Base-by-base conservation (phyloP, 1,284 basidiomycete genomes). In the Apiotrichum domesticum region DNA sequence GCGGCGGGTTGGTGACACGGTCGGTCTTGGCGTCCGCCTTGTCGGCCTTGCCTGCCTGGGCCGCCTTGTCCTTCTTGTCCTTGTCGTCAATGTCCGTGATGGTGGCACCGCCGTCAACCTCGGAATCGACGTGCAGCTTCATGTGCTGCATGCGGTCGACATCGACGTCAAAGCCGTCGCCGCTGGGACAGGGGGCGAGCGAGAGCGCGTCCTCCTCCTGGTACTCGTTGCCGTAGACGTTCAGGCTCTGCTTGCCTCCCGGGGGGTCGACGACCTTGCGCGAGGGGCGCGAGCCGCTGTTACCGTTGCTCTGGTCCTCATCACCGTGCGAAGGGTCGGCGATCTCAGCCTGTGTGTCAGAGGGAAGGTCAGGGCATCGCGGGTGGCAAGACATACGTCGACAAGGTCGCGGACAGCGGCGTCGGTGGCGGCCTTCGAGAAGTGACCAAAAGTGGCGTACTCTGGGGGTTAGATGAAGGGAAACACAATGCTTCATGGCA, bases 391-490 rank as follows among this genome's bases (percentile, higher is more conserved):
- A 39, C 70, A 47, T 48, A 74, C 75, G 61, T 76, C 75, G 55
- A 77, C 69, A 46, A 77, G 69, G 61, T 77, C 75, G 29, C 66
- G 67, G 15, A 77, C 75, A 13, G 75, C 75, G 35, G 70, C 72
- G 51, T 77, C 74, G 2, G 74, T 77, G 35, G 73, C 73, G 21
- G 70, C 72, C 55, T 73, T 56, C 32, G 71, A 73, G 56, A 77
- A 68, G 54, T 65, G 68, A 32, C 75, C 74, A 49, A 77, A 77
- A 6, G 74, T 70, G n/a, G 75, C 75, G 68, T 75, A 76, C 59
- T 77, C 75, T 77, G 52, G 4, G 13, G 13, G 56, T 63, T 6
- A 64, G 63, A 21, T 21, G 21, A 21, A 21, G 21, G 21, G 21
- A 35, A 42, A 14, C 37, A 6, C 13, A 4, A 7, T 32, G 10